Evolutionary conservation across 1,139 yeast species (phyloP), one percentile per base, ranked within the genome.

Genomic region (Meyerozyma sp.): DNA sequence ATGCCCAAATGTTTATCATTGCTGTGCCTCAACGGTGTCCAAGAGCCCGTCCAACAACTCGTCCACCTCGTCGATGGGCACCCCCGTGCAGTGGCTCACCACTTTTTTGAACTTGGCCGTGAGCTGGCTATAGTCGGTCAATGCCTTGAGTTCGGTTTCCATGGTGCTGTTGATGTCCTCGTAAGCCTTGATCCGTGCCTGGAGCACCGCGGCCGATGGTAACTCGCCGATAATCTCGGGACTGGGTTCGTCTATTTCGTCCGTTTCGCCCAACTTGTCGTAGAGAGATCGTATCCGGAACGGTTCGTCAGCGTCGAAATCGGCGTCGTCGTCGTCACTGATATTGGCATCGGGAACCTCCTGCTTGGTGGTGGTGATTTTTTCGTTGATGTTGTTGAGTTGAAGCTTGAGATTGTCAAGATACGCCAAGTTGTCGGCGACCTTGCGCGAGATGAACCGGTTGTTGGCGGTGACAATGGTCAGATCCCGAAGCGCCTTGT

Each of bases 81-180:
- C 94, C 18, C 94, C 93, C 4, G 96, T 86, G 67, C 98, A 91
- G 45, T 89, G 73, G 38, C 96, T 83, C 34, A 93, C 93, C 20
- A 93, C 96, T 54, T 87, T 78, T 56, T 94, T 82, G 66, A 90
- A 93, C 61, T 91, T 91, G 30, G 81, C 75, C 48, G 95, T 96
- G 45, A 91, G 70, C 49, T 78, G 84, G 34, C 79, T 73, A 45
- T 83, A 73, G 43, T 73, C 73, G 38, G 67, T 62, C 48, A 88
- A 68, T 25, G 47, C 49, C 38, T 65, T 67, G 41, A 68, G 64
- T 55, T 87, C 90, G 51, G 79, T 79, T 49, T 79, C 80, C 40
- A 59, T 52, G 34, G 47, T 46, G 23, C 40, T 43, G 40, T 59
- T 59, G 41, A 59, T 52, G 39, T 57, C 50, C 49, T 76, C 73